Evolutionary conservation across 106 monocot species (phyloP).

Genomic region (Platanthera guangdongensis): DNA sequence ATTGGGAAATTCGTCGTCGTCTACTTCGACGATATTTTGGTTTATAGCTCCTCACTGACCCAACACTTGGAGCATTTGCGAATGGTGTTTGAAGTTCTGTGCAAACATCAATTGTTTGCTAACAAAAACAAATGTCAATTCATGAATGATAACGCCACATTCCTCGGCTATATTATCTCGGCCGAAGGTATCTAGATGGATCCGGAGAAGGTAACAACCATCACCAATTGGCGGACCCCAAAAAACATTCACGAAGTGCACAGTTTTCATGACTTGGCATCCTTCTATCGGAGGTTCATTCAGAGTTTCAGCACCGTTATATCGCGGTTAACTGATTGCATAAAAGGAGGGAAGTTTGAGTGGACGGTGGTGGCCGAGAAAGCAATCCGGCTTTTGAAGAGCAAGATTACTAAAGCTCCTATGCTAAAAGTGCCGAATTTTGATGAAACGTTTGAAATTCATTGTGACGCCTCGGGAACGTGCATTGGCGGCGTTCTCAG

Average conservation of each 20-base stretch:
- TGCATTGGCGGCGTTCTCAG: slow-evolving; percentile 8
- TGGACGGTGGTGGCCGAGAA: not conserved
- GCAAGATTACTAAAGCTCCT: not conserved
- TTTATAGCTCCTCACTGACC: not conserved
- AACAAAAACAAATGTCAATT: slow-evolving; percentile 7
- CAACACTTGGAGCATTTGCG: slow-evolving; percentile 2
- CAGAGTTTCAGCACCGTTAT: slow-evolving; percentile 8
- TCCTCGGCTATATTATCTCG: slow-evolving; percentile 8
- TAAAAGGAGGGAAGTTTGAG: not conserved
- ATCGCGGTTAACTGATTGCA: slow-evolving; percentile 1
- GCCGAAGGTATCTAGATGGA: not conserved
- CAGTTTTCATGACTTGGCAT: slow-evolving; percentile 17
- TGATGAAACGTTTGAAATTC: not conserved
- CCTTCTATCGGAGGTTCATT: slow-evolving; percentile 18
- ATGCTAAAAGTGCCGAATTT: slow-evolving; percentile 1
- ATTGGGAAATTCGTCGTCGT: too few species aligned
- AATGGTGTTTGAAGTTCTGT: not conserved
- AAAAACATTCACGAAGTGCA: not conserved
- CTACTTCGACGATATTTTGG: slow-evolving; percentile 13
- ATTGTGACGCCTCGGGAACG: slow-evolving; percentile 11
- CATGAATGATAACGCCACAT: not conserved
- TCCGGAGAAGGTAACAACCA: not conserved
- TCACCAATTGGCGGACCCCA: too few species aligned
- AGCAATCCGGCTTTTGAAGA: not conserved
- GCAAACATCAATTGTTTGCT: too few species aligned